phyloP scores from a whole-genome alignment of 768 basidiomycete genomes.

The Boletus pseudo-olivaceus region DNA sequence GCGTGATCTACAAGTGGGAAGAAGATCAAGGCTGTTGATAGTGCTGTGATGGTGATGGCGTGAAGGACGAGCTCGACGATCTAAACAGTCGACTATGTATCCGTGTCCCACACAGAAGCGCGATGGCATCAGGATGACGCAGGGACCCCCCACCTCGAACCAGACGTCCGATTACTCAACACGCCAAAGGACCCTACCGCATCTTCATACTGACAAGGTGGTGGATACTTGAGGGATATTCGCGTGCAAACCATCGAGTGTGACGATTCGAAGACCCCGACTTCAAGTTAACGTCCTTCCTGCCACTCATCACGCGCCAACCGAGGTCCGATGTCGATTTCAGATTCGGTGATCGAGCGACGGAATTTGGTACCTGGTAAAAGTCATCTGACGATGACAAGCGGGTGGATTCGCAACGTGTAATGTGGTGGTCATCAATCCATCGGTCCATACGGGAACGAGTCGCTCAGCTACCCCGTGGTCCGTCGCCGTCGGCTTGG shows the following conservation, averaged over 20 bases:
- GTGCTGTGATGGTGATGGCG: neutral
- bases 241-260: neutral
- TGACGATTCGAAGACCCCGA: neutral
- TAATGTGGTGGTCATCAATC: neutral
- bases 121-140: slow-evolving; percentile 2
- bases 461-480: neutral
- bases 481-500: neutral
- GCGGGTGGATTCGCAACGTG: neutral
- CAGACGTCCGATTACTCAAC: neutral
- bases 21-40: neutral
- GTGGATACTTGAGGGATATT: slow-evolving; percentile 4
- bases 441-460: neutral
- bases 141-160: neutral
- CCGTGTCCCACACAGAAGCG: neutral
- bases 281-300: neutral
- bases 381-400: neutral
- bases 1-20: neutral
- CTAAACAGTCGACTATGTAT: neutral
- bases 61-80: slow-evolving; percentile 1
- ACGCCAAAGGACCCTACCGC: neutral
- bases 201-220: neutral
- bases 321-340: neutral
- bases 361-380: neutral
- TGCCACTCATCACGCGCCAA: neutral
- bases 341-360: slow-evolving; percentile 3